Percentiles rank a stretch among this genome's conserved stretches.
Evolutionary conservation across 2,329 filamentous ascomycete genomes (phyloP).

Genomic region (Pseudogymnoascus sp.): DNA sequence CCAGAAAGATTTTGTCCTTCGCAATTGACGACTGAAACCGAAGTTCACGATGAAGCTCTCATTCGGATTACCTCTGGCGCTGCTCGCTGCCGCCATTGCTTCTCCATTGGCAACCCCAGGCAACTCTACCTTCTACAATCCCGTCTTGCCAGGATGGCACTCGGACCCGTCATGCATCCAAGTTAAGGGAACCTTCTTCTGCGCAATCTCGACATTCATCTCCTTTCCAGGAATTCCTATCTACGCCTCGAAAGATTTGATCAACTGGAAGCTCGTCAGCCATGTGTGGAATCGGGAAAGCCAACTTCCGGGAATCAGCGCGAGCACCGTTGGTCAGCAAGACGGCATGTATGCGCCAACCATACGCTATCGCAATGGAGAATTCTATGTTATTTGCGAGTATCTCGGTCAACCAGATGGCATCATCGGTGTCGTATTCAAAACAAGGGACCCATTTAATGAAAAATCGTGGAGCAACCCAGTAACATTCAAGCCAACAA

Average conservation of each 20-base stretch:
- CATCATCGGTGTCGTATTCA: constrained; percentile 16
- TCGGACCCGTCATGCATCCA: constrained; percentile 48
- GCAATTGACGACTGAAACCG: not conserved
- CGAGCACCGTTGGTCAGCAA: constrained; percentile 2
- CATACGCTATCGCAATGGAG: constrained; percentile 36
- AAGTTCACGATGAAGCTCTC: not conserved
- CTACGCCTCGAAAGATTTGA: constrained; percentile 48
- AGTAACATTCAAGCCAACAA: constrained; percentile 50
- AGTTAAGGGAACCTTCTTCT: constrained; percentile 44
- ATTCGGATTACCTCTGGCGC: not conserved
- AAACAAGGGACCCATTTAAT: constrained; percentile 43
- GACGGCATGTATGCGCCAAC: constrained; percentile 43
- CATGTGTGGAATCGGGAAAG: constrained; percentile 43
- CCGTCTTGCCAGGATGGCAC: constrained; percentile 43
- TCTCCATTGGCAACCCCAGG: not conserved
- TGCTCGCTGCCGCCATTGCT: constrained; percentile 23
- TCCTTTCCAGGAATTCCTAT: constrained; percentile 54
- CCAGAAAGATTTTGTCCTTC: not conserved
- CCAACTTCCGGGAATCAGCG: constrained; percentile 39
- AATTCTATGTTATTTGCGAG: constrained; percentile 41
- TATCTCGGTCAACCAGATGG: constrained; percentile 33
- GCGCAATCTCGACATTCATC: constrained; percentile 56
- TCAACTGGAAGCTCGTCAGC: constrained; percentile 44
- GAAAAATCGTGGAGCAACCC: constrained; percentile 57
- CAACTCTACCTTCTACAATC: not conserved